phyloP scores from a whole-genome alignment of 805 yeast species.

The Maudiozyma bulderi region DNA sequence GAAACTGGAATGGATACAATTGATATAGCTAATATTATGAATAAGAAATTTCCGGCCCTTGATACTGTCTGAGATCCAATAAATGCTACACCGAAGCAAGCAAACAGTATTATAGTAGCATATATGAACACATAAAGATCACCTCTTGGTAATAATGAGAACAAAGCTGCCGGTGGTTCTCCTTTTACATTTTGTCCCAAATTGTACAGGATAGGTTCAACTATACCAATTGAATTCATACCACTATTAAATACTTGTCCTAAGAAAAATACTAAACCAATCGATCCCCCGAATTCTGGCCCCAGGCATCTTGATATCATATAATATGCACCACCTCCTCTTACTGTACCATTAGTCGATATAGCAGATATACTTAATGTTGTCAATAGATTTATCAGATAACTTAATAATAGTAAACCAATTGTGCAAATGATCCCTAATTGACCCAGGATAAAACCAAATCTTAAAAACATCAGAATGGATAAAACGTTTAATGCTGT shows the following conservation, averaged over 20 bases:
- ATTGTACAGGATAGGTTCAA: conserved; percentile 79
- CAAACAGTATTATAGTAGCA: conserved; percentile 56
- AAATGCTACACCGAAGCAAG: conserved; percentile 67
- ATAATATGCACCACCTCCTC: conserved; percentile 97
- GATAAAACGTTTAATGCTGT: conserved; percentile 88
- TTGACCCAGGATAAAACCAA: conserved; percentile 92
- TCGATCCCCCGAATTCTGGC: conserved; percentile 97
- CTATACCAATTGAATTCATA: conserved; percentile 89
- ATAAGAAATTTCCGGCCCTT: conserved; percentile 67
- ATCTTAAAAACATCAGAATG: conserved; percentile 87
- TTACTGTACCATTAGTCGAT: conserved; percentile 93
- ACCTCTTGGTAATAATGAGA: conserved; percentile 55
- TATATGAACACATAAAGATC: conserved; percentile 61
- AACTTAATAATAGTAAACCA: conserved; percentile 58
- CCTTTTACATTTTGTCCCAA: conserved; percentile 40
- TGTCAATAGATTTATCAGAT: conserved; percentile 72
- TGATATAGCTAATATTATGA: conserved; percentile 55
- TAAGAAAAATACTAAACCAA: conserved; percentile 85
- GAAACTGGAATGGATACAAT: conserved; percentile 80
- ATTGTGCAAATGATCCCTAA: conserved; percentile 80
- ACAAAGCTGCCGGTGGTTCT: conserved; percentile 31
- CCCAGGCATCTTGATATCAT: conserved; percentile 94
- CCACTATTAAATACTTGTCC: conserved; percentile 92
- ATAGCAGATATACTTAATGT: conserved; percentile 89
- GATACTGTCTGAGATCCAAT: conserved; percentile 78